Percentiles rank a stretch among this genome's conserved stretches.
These are phyloP conservation scores for Hypoxylon sp. DNA, from an alignment of 2,329 filamentous ascomycete genomes.

Conservation along the genomic window DNA sequence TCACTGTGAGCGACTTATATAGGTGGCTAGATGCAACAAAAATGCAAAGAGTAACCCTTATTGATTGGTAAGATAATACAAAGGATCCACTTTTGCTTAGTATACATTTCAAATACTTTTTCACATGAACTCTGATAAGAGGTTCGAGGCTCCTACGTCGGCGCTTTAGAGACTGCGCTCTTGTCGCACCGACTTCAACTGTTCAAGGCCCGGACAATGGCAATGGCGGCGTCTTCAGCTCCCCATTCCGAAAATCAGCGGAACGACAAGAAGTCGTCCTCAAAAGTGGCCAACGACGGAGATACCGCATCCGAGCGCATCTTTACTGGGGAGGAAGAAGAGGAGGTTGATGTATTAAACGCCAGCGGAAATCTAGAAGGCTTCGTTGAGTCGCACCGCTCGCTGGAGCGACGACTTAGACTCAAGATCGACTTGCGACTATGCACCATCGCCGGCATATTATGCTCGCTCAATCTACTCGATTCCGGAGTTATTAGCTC, in stretches of 20 bases:
- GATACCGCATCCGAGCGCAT: constrained; percentile 35
- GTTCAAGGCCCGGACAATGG: constrained; percentile 25
- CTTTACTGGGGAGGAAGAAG: constrained; percentile 32
- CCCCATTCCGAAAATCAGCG: constrained; percentile 10
- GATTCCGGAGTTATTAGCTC: constrained; percentile 79
- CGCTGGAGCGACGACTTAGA: constrained; percentile 58
- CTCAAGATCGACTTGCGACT: constrained; percentile 77
- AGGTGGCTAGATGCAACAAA: constrained; percentile 32
- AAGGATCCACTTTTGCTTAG: constrained; percentile 40
- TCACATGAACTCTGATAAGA: constrained; percentile 36
- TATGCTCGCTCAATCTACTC: constrained; percentile 78
- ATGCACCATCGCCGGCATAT: constrained; percentile 79
- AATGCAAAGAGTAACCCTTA: not conserved
- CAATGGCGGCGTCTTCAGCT: constrained; percentile 32
- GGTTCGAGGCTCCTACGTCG: constrained; percentile 22
- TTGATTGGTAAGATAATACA: constrained; percentile 42
- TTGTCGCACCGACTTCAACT: constrained; percentile 3
- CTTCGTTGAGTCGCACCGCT: constrained; percentile 31
- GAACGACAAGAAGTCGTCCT: constrained; percentile 20
- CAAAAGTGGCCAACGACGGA: constrained; percentile 35
- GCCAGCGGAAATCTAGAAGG: constrained; percentile 12
- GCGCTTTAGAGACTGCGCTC: constrained; percentile 10
- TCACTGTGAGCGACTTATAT: constrained; percentile 5
- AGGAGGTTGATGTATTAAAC: constrained; percentile 14
- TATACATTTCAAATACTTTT: constrained; percentile 43